Evolutionary conservation across 805 yeast species (phyloP), one percentile per base, ranked within the genome.

Genomic region (Diddensiella transvaalensis): DNA sequence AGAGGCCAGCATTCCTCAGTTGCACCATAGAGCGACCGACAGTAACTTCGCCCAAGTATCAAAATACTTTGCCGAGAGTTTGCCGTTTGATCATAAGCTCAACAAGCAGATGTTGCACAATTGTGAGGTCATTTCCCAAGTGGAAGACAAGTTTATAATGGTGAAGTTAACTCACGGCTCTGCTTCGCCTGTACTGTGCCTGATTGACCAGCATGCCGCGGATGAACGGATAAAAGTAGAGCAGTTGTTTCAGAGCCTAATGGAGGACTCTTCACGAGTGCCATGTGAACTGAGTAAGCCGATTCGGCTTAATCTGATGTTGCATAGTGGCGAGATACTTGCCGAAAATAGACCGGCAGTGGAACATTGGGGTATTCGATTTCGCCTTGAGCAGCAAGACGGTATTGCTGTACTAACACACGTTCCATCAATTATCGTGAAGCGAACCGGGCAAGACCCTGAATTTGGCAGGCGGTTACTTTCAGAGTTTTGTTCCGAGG

Each of bases 151-250:
- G 59, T 86, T 86, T 58, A 78, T 88, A 5, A 65, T 87, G 3
- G 62, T 76, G 1, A 68, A 63, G 21, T 35, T 60, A 3, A 36
- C 22, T 6, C 15, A 44, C 0, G 40, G 43, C 1, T n/a, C 58
- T 1, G 29, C 52, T 1, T 51, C 52, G 4, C 40, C 59, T 0
- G 55, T 78, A 13, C 62, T 78, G 18, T 65, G 78, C 8, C 32
- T 60, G 1, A 57, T 85, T 3, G 96, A 88, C 60, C 96, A 87
- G 58, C 96, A 88, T 68, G 96, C 96, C 0, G 79, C 83, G 46
- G 95, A 85, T 64, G 96, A 88, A 60, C 64, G 96, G 47, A 70
- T 85, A 0, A 70, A 71, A 40, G 75, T 84, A 1, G 96, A 88
- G 56, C 44, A 50, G 1, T 57, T 74, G 10, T 64, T 78, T n/a